A percentile compares a stretch with the other conserved stretches of the same genome.
These are phyloP conservation scores for Agaricus blazei DNA, from an alignment of 768 basidiomycete genomes.

Conservation along the genomic window DNA sequence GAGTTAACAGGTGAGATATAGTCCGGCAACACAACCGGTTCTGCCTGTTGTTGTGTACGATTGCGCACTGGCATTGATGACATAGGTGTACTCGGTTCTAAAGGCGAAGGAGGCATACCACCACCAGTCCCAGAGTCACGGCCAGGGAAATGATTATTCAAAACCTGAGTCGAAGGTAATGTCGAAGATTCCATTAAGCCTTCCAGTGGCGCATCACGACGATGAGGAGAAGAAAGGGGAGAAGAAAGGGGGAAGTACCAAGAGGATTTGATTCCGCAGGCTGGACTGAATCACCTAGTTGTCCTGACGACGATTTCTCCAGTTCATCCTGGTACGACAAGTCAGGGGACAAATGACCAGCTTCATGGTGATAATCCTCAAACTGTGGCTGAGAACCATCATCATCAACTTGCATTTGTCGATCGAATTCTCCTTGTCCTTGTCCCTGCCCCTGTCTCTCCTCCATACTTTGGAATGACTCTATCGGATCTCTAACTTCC, in stretches of 20 bases:
- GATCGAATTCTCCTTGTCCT: no score
- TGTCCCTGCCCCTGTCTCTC: no score
- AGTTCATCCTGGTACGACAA: no score
- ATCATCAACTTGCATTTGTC: no score
- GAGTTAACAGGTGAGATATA: constrained; percentile 8
- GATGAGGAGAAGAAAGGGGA: no score
- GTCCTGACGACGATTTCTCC: no score
- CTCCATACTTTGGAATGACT: no score
- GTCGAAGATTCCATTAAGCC: neutral
- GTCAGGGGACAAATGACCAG: neutral
- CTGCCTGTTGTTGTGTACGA: neutral
- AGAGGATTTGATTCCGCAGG: no score
- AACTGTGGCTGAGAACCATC: neutral
- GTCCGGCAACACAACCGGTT: neutral
- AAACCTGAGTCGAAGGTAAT: neutral
- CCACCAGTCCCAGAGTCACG: neutral
- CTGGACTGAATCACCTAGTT: no score
- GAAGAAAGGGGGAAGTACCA: no score
- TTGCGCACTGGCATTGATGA: neutral
- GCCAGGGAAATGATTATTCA: neutral
- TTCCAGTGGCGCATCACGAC: no score
- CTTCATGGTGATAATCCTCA: neutral
- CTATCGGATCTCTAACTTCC: no score
- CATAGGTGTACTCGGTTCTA: neutral
- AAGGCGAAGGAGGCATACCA: neutral